Percentiles rank a stretch among this genome's conserved stretches.
phyloP scores from a whole-genome alignment of 2,329 filamentous ascomycete species.

The Phoma sp. region DNA sequence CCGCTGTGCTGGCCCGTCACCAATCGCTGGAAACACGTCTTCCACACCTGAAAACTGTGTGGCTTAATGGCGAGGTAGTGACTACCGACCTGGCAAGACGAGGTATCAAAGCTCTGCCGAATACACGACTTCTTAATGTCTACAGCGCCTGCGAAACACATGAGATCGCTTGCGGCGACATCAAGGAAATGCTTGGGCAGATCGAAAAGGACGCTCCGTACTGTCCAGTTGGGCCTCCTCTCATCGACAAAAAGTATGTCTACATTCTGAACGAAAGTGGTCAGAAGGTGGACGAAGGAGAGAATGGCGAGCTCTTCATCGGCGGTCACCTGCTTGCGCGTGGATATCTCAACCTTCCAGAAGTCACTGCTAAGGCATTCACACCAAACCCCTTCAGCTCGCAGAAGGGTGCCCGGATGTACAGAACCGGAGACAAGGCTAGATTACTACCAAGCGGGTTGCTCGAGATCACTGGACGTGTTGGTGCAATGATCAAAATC shows the following conservation, averaged over 20 bases:
- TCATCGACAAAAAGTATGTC: slow-evolving; percentile 69
- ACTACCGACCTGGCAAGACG: slow-evolving; percentile 77
- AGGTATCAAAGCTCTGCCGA: slow-evolving; percentile 71
- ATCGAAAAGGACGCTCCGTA: slow-evolving; percentile 67
- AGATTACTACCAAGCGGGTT: slow-evolving; percentile 71
- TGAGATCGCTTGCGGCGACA: slow-evolving; percentile 79
- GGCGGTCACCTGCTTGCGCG: slow-evolving; percentile 74
- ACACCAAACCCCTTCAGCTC: slow-evolving; percentile 69
- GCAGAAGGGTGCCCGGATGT: slow-evolving; percentile 71
- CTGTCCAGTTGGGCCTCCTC: slow-evolving; percentile 75
- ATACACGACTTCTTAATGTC: slow-evolving; percentile 75
- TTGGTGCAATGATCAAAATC: slow-evolving; percentile 82
- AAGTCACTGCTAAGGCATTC: slow-evolving; percentile 78
- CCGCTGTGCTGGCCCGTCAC: slow-evolving; percentile 75
- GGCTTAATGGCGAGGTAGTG: slow-evolving; percentile 85
- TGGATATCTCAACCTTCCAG: slow-evolving; percentile 80
- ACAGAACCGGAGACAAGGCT: slow-evolving; percentile 76
- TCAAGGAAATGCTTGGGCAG: slow-evolving; percentile 68
- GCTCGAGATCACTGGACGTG: slow-evolving; percentile 77
- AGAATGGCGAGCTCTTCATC: slow-evolving; percentile 76
- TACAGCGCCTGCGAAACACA: slow-evolving; percentile 86
- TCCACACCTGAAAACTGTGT: slow-evolving; percentile 72
- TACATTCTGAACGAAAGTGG: slow-evolving; percentile 77
- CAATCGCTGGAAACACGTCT: slow-evolving; percentile 69
- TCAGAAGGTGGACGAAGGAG: slow-evolving; percentile 66